Percentiles rank a stretch among this genome's conserved stretches.
phyloP scores from a whole-genome alignment of 441 rosid genomes.

The Pelargonium citronellum region DNA sequence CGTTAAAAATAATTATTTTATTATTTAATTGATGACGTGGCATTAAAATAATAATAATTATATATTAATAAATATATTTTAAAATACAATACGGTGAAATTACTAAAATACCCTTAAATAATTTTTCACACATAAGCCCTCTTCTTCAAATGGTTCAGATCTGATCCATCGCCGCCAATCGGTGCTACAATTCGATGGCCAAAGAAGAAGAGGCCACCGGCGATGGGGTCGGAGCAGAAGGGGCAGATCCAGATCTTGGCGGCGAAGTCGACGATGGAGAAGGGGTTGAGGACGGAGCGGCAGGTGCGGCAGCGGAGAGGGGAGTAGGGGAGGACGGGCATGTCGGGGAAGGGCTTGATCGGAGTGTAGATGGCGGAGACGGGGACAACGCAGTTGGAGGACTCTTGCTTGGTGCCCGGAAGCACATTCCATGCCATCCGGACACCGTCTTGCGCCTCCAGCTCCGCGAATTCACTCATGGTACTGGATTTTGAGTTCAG shows the following conservation, averaged over 20 bases:
- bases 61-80: too few species aligned
- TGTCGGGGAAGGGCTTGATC: slow-evolving; percentile 46
- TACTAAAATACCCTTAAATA: too few species aligned
- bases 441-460: slow-evolving; percentile 79
- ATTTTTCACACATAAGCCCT: too few species aligned
- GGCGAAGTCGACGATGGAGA: slow-evolving; percentile 62
- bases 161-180: too few species aligned
- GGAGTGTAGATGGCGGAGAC: slow-evolving; percentile 80
- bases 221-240: slow-evolving; percentile 74
- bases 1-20: too few species aligned
- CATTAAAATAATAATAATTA: too few species aligned
- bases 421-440: slow-evolving; percentile 90
- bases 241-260: slow-evolving; percentile 87
- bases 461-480: slow-evolving; percentile 73
- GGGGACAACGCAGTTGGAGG: slow-evolving; percentile 60
- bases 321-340: slow-evolving; percentile 61
- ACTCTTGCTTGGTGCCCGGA: slow-evolving; percentile 65
- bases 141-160: too few species aligned
- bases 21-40: too few species aligned
- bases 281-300: slow-evolving; percentile 82
- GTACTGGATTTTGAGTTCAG: too few species aligned
- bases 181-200: too few species aligned
- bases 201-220: too few species aligned
- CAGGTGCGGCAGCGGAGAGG: slow-evolving; percentile 89
- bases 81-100: too few species aligned